Evolutionary conservation across 257 asterid species (phyloP).

Genomic region (Misopates orontium): DNA sequence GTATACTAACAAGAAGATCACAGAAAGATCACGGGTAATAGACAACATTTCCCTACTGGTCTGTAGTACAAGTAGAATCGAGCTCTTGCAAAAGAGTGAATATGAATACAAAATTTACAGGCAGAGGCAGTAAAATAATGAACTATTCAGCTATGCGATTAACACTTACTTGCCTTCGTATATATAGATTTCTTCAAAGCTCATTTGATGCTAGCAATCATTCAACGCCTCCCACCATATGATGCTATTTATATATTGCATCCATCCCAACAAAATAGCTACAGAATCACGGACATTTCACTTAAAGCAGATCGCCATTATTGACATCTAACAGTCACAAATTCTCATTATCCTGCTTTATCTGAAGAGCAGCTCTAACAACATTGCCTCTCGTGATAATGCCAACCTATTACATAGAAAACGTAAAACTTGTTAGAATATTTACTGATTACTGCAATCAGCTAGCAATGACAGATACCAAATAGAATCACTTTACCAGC

Average conservation of each 20-base stretch:
- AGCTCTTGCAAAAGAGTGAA: conserved; percentile 20
- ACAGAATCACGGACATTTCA: conserved; percentile 24
- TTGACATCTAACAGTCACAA: conserved; percentile 25
- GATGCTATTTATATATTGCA: background rate
- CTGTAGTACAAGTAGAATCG: conserved; percentile 29
- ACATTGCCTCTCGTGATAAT: conserved; percentile 88
- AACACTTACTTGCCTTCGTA: conserved; percentile 15
- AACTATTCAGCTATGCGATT: conserved; percentile 13
- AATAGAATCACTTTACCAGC: conserved; percentile 58
- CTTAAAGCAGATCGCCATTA: conserved; percentile 11
- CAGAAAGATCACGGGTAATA: conserved; percentile 7
- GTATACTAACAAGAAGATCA: background rate
- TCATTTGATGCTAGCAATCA: conserved; percentile 7
- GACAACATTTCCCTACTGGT: conserved; percentile 8
- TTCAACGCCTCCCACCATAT: conserved; percentile 10
- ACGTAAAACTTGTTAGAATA: conserved; percentile 11
- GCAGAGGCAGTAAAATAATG: conserved; percentile 24
- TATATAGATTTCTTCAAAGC: background rate
- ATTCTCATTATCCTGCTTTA: conserved; percentile 51
- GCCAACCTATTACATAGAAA: conserved; percentile 58
- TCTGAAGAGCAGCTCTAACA: conserved; percentile 85
- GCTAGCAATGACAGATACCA: background rate
- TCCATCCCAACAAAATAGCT: conserved; percentile 3
- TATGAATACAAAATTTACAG: conserved; percentile 33
- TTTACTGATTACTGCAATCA: conserved; percentile 1